These are phyloP conservation scores for Pichia sp. DNA, from an alignment of 1,139 yeast species.

Conservation along the genomic window DNA sequence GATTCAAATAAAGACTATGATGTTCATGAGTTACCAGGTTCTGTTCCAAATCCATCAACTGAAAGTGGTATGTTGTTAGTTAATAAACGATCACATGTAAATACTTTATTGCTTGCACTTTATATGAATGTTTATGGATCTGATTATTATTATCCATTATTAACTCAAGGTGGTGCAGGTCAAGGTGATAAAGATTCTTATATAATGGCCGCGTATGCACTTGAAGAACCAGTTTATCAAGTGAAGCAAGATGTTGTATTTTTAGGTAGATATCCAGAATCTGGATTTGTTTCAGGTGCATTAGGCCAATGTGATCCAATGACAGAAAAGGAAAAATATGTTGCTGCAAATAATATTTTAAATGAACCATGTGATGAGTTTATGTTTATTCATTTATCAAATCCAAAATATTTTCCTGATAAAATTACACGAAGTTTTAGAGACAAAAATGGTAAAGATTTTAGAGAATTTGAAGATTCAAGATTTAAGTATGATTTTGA, in stretches of 20 bases:
- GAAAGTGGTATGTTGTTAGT: constrained; percentile 61
- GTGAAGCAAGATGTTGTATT: constrained; percentile 39
- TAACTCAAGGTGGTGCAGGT: constrained; percentile 66
- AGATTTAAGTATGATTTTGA: constrained; percentile 31
- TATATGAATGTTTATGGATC: constrained; percentile 62
- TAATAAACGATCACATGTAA: constrained; percentile 45
- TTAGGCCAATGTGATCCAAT: constrained; percentile 58
- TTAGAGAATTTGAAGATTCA: constrained; percentile 28
- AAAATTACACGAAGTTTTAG: constrained; percentile 41
- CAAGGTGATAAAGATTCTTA: constrained; percentile 71
- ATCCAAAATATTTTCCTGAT: constrained; percentile 54
- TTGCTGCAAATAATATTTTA: constrained; percentile 18
- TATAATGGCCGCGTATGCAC: constrained; percentile 54
- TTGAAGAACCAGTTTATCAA: constrained; percentile 47
- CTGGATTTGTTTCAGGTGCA: constrained; percentile 43
- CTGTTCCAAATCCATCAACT: constrained; percentile 57
- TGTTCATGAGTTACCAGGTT: constrained; percentile 51
- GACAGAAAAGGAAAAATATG: constrained; percentile 18
- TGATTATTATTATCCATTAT: constrained; percentile 48
- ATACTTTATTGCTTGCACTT: constrained; percentile 45
- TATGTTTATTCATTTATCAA: constrained; percentile 56
- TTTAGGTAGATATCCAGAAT: constrained; percentile 44
- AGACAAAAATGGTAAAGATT: constrained; percentile 28
- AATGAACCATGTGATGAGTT: constrained; percentile 20
- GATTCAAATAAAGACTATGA: constrained; percentile 25